These are phyloP conservation scores for Pseudonitzschia multistriata DNA, from an alignment of 108 stramenopile genomes.

Conservation along the genomic window DNA sequence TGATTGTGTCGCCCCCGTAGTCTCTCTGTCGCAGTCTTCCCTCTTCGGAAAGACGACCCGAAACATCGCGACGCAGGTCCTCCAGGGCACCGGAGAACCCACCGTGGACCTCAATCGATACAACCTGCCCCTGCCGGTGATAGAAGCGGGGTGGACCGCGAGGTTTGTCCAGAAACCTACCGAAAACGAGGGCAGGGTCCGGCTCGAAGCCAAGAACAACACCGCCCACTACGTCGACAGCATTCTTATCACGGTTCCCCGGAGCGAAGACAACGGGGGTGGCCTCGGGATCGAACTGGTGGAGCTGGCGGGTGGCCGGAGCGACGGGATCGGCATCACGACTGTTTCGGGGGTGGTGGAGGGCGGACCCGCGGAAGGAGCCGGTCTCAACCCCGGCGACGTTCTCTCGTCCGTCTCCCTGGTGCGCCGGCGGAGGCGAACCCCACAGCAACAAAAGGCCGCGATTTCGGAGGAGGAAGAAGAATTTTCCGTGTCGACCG, in stretches of 20 bases:
- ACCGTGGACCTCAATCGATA: conserved; percentile 63
- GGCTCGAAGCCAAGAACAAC: conserved; percentile 43
- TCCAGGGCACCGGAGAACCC: conserved; percentile 36
- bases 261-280: conserved; percentile 31
- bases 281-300: conserved; percentile 61
- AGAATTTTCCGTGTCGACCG: conserved; percentile 39
- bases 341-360: conserved; percentile 52
- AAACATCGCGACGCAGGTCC: conserved; percentile 37
- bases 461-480: conserved; percentile 32
- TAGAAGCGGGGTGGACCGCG: conserved; percentile 59
- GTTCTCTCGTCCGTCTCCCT: conserved; percentile 48
- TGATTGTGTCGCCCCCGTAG: background rate
- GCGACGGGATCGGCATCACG: conserved; percentile 76
- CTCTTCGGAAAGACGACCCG: conserved; percentile 33
- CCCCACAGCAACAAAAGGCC: background rate
- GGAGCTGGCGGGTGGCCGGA: conserved; percentile 69
- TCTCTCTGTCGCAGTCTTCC: conserved; percentile 8
- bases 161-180: conserved; percentile 40
- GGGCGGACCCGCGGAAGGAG: conserved; percentile 49
- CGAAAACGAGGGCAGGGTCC: conserved; percentile 37
- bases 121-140: conserved; percentile 49
- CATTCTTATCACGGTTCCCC: conserved; percentile 36
- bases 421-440: conserved; percentile 11
- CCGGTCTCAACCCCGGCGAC: conserved; percentile 63
- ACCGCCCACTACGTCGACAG: conserved; percentile 49